phyloP scores from a whole-genome alignment of 148 eudicot genomes.

The Amaranthus hypochondriacus region DNA sequence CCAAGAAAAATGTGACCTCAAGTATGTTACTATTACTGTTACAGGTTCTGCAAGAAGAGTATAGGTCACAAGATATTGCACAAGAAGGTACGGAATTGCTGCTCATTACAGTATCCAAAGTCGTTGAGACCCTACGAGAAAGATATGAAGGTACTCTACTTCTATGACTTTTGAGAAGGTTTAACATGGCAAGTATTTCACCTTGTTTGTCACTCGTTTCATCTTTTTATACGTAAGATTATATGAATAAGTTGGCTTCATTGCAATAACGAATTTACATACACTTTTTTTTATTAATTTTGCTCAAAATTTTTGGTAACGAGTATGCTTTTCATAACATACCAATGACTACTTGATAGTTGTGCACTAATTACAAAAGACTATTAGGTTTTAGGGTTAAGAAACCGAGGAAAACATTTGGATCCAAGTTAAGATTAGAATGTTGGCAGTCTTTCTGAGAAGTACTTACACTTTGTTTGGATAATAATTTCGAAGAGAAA shows the following conservation, averaged over 20 bases:
- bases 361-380: too few species aligned
- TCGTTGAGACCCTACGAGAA: constrained; percentile 45
- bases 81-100: constrained; percentile 66
- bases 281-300: not conserved
- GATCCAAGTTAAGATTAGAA: too few species aligned
- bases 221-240: not conserved
- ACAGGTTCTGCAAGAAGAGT: constrained; percentile 67
- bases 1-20: not conserved
- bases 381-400: too few species aligned
- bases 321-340: too few species aligned
- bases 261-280: not conserved
- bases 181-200: not conserved
- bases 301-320: not conserved
- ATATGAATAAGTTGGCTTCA: not conserved
- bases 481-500: too few species aligned
- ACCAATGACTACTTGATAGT: too few species aligned
- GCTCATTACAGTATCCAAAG: constrained; percentile 43
- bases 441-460: too few species aligned
- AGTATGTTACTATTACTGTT: constrained; percentile 24
- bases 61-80: constrained; percentile 57
- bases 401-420: too few species aligned
- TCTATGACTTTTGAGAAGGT: not conserved
- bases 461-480: too few species aligned
- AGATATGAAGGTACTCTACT: constrained; percentile 42
- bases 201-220: not conserved